Evolutionary conservation across 2,329 filamentous ascomycete genomes (phyloP), one percentile per base, ranked within the genome.

Genomic region (Colletotrichum tropicale): DNA sequence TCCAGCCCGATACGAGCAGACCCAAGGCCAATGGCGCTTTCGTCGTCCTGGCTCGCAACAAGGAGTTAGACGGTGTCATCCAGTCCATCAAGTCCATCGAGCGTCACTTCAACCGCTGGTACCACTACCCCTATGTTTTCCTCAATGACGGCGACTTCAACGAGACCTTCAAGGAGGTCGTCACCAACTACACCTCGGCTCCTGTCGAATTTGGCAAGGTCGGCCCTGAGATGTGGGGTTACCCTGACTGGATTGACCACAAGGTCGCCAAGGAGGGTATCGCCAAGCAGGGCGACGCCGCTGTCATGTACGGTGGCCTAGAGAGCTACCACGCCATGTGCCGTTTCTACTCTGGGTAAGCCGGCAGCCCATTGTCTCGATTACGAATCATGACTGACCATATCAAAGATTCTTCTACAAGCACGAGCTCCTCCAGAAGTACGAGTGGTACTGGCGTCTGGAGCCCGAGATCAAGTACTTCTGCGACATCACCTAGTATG

Each of bases 401-500:
- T 3, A 18, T 52, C 10, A 7, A 77, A 91, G 95, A 58, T 97
- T 98, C 87, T 99, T 99, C 87, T 99, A 97, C 89, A 98, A 98
- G 85, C 97, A 99, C 83, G 94, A 96, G 78, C 91, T 98, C 38
- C 91, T 99, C 61, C 91, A 94, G 83, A 98, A 98, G 86, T 99
- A 98, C 86, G 96, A 98, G 83, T 99, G 97, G 97, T 99, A 99
- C 89, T 99, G 97, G 97, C 95, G 97, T 78, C 89, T 99, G 80
- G 97, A 99, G 89, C 97, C 97, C 78, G 97, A 99, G 86, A 98
- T 99, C 91, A 98, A 96, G 88, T 99, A 98, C 88, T 99, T 99
- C 88, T 99, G 97, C 86, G 97, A 99, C 84, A 98, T 99, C 80
- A 99, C 97, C 78, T 99, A 99, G 95, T 96, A 92, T 58, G 81